Base-by-base conservation (phyloP, 768 basidiomycete species). In the Lactifluus piperatus region DNA sequence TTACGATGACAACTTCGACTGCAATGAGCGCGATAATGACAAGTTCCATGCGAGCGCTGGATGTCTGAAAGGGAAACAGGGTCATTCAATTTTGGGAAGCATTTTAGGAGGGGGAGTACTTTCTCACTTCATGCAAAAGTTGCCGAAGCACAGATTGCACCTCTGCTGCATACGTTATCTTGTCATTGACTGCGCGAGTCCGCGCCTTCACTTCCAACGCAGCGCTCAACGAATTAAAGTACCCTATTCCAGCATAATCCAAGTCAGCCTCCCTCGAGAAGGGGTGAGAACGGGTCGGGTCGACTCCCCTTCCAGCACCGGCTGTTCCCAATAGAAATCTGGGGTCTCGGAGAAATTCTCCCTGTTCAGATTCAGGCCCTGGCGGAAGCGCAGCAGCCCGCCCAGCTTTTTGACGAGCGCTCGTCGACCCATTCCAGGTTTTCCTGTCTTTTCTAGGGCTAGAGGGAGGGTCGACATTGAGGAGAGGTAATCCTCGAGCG, bases 21-120 rank as follows among this genome's bases (percentile, higher is more conserved):
- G 94, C 91, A 67, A 97, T 97, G 50, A 98, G 85, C 1, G 82
- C 79, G 64, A 97, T 98, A 69, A 97, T 97, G 62, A 97, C 88
- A 5, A 95, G 76, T 72, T 98, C 95, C 88, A 98, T 94, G 2
- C 88, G 84, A 67, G 97, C 91, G 2, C 80, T 82, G 5, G 89
- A 91, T 3, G 91, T 90, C 90, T 95, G 34, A 34, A 34, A 66
- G 10, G 61, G 50, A 49, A 51, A 51, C 30, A 13, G 29, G n/a
- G 58, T 56, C 43, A 52, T 20, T 22, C 49, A 32, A n/a, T n/a
- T 36, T 64, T 54, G 51, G 64, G 26, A 61, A 30, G 22, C 4
- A 4, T 48, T 14, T n/a, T n/a, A n/a, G n/a, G 37, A n/a, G 29
- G 6, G 32, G 53, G 29, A 46, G n/a, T n/a, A n/a, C n/a, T 49